phyloP scores from a whole-genome alignment of 306 rosid species.

The Lathyrus oleraceus region DNA sequence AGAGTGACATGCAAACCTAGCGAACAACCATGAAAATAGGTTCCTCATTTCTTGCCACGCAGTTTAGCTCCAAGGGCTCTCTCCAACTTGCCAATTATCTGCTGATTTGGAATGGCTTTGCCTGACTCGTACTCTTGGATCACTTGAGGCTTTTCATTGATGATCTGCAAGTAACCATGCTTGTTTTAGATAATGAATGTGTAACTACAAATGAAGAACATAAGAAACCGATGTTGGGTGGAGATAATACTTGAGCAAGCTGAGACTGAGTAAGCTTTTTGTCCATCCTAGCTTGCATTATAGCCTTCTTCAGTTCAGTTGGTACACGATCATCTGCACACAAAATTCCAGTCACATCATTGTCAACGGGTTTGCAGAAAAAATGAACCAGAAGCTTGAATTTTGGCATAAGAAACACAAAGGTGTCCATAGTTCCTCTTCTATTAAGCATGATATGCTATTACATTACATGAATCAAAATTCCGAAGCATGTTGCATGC shows the following conservation, averaged over 20 bases:
- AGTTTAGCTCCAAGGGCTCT: constrained; percentile 80
- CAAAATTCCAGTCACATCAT: constrained; percentile 11
- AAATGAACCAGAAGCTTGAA: not conserved
- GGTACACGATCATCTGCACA: constrained; percentile 50
- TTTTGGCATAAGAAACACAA: constrained; percentile 13
- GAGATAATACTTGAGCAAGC: constrained; percentile 39
- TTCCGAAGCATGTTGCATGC: not conserved
- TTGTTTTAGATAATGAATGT: not conserved
- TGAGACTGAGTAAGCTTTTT: constrained; percentile 45
- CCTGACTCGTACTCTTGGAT: constrained; percentile 89
- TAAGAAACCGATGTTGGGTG: not conserved
- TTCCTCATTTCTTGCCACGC: constrained; percentile 64
- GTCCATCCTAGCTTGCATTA: constrained; percentile 46
- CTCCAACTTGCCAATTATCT: constrained; percentile 76
- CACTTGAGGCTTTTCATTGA: constrained; percentile 91
- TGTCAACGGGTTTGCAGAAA: not conserved
- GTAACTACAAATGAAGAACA: not conserved
- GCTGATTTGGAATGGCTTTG: constrained; percentile 87
- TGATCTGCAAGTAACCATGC: constrained; percentile 45
- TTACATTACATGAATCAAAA: constrained; percentile 2
- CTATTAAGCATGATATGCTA: not conserved
- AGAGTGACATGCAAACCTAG: constrained; percentile 15
- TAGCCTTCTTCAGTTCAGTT: constrained; percentile 44
- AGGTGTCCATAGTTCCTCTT: not conserved
- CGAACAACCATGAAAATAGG: constrained; percentile 4